Evolutionary conservation across 805 yeast species (phyloP), one percentile per base, ranked within the genome.

Genomic region (Kluyveromyces starmeri): DNA sequence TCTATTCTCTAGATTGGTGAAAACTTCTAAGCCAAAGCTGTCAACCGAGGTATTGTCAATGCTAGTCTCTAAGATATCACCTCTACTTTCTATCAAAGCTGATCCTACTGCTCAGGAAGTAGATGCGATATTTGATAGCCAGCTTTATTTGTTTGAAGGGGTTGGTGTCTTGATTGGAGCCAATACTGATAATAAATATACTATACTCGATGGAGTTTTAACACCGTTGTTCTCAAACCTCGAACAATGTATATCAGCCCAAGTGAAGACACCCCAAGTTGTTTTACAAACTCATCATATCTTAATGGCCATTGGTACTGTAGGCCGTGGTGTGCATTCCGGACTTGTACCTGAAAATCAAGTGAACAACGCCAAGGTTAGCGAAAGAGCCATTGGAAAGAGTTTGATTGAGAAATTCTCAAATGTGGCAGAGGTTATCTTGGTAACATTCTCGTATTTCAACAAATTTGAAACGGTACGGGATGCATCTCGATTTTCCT

Each of bases 241-340:
- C 43, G 88, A 85, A 53, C 62, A 63, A 15, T 76, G 85, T 48
- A 73, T 84, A 22, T 62, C 70, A 13, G 55, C 64, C 4, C 64
- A 59, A 36, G 55, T 59, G 19, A 58, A 57, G 37, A 65, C 65
- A 18, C 62, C 67, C 23, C 64, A 67, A 27, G 49, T 70, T 21
- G 68, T 79, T 2, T 58, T 83, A 28, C 92, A 84, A 52, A 79
- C 85, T 3, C 95, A 92, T 55, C 96, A 89, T 53, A 70, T 78
- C 21, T 61, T 92, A 32, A 74, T 84, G 75, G 88, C 96, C 0
- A 73, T 89, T 28, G 96, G 96, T 28, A 84, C 96, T 0, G 70
- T 88, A 49, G 80, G 86, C 3, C 74, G 92, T 53, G 97, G 97
- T 4, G 75, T 82, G 48, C 92, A 80, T 38, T 53, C 55, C 17